Evolutionary conservation across 1,284 basidiomycete genomes (phyloP), one percentile per base, ranked within the genome.

Genomic region (Macrocystidia cucumis): DNA sequence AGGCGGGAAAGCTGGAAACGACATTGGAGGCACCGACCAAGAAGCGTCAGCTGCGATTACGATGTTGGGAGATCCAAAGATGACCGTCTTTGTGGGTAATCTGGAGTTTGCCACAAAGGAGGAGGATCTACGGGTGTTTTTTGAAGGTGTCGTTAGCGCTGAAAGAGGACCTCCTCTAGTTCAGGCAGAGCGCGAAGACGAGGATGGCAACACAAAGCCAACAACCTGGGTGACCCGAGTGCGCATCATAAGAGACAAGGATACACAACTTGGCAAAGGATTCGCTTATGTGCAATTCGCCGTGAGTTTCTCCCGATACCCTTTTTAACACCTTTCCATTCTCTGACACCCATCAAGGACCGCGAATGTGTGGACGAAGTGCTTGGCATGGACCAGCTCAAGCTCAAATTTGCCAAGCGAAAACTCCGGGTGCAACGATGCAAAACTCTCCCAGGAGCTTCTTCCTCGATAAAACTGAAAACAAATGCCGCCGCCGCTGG

Each of bases 211-310:
- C 43, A 54, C 56, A 32, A 67, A 60, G 37, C 46, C 52, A 2
- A 53, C 54, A 25, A 53, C 62, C 16, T 97, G 88, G 84, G 92
- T 98, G 4, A 76, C 76, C 5, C 76, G 74, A 18, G 91, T 98
- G 6, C 76, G 95, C 21, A 78, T 98, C 41, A 72, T 98, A 29
- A 74, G 91, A 29, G 95, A 98, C 59, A 78, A 78, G 47, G 91
- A 91, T 38, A 96, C 91, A 1, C 92, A 93, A 48, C 73, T 98
- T 22, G 95, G 95, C n/a, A 98, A 97, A 62, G 95, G 95, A 1
- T 95, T 98, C 54, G 93, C 85, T 7, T 98, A 98, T 55, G 82
- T 98, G 6, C 82, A 91, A 47, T 91, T 98, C 47, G 55, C 67
- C 35, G 92, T 91, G 55, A 50, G 82, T 73, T 13, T 39, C 24